phyloP scores from a whole-genome alignment of 805 yeast species.

The Nakazawaea pomicola region DNA sequence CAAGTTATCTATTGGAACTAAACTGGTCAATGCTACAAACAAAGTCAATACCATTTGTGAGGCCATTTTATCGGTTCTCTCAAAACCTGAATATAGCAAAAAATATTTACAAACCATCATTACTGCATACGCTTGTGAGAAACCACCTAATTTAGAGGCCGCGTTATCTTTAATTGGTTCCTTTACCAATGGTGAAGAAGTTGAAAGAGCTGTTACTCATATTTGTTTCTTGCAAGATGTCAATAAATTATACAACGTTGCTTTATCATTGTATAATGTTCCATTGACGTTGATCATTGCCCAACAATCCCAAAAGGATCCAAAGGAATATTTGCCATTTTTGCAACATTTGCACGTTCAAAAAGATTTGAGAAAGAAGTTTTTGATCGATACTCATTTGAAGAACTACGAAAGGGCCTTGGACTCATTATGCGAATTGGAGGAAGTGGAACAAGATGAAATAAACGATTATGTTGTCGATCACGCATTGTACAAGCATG shows the following conservation, averaged over 20 bases:
- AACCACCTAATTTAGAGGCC: conserved; percentile 75
- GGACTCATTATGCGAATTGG: conserved; percentile 51
- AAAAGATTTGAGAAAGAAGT: conserved; percentile 59
- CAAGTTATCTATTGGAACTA: not conserved
- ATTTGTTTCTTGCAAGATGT: conserved; percentile 89
- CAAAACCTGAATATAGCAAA: conserved; percentile 43
- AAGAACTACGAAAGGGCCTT: conserved; percentile 67
- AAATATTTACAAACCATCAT: conserved; percentile 71
- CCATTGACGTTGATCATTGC: conserved; percentile 79
- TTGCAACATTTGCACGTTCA: conserved; percentile 73
- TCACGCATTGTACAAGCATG: conserved; percentile 67
- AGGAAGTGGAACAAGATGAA: conserved; percentile 42
- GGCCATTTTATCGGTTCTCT: conserved; percentile 54
- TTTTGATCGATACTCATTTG: conserved; percentile 75
- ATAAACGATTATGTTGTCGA: conserved; percentile 61
- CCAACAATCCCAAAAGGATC: conserved; percentile 96
- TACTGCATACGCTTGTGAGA: conserved; percentile 89
- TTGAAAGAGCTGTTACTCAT: conserved; percentile 68
- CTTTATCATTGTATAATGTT: conserved; percentile 79
- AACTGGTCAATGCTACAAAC: conserved; percentile 5
- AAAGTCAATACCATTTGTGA: conserved; percentile 79
- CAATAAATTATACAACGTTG: conserved; percentile 69
- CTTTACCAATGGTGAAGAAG: conserved; percentile 39
- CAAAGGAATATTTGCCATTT: conserved; percentile 93
- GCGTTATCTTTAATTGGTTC: conserved; percentile 65